phyloP scores from a whole-genome alignment of 2,329 filamentous ascomycete genomes.

The Chaetomiaceae sp. region DNA sequence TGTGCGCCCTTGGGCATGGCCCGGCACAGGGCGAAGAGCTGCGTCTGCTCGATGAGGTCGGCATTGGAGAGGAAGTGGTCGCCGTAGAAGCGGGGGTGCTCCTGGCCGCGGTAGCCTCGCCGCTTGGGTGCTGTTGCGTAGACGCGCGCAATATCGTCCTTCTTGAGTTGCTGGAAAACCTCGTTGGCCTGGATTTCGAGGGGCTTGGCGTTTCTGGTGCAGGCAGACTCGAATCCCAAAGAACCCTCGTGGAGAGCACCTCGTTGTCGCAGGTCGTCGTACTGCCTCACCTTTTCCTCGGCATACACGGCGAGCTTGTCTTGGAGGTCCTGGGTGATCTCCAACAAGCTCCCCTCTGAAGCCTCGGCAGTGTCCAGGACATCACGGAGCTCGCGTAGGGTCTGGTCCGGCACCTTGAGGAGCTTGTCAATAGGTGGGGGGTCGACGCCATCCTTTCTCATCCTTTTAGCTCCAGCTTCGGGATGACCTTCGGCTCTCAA shows the following conservation, averaged over 20 bases:
- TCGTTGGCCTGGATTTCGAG: slow-evolving; percentile 34
- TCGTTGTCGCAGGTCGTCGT: slow-evolving; percentile 11
- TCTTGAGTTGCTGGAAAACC: slow-evolving; percentile 37
- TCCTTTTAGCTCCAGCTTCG: no score
- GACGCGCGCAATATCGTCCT: slow-evolving; percentile 33
- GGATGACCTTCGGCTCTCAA: no score
- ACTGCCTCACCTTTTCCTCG: neutral
- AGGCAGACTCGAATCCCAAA: slow-evolving; percentile 18
- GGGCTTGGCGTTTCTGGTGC: slow-evolving; percentile 13
- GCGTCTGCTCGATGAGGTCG: slow-evolving; percentile 50
- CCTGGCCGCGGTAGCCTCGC: slow-evolving; percentile 39
- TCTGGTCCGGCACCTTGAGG: neutral
- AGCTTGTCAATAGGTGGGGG: neutral
- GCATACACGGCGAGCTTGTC: slow-evolving; percentile 1
- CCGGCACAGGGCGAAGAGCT: slow-evolving; percentile 51
- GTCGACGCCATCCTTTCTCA: neutral
- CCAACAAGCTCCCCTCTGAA: neutral
- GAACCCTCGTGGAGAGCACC: slow-evolving; percentile 7
- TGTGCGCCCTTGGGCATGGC: slow-evolving; percentile 67
- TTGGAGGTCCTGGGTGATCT: neutral
- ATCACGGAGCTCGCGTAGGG: neutral
- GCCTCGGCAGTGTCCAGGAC: neutral
- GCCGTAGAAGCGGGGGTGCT: slow-evolving; percentile 42
- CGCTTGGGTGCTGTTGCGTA: slow-evolving; percentile 33
- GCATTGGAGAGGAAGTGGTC: slow-evolving; percentile 57